Conservation (phyloP, 2,329 filamentous ascomycete species). For the Monilinia vaccinii-corymbosi region DNA sequence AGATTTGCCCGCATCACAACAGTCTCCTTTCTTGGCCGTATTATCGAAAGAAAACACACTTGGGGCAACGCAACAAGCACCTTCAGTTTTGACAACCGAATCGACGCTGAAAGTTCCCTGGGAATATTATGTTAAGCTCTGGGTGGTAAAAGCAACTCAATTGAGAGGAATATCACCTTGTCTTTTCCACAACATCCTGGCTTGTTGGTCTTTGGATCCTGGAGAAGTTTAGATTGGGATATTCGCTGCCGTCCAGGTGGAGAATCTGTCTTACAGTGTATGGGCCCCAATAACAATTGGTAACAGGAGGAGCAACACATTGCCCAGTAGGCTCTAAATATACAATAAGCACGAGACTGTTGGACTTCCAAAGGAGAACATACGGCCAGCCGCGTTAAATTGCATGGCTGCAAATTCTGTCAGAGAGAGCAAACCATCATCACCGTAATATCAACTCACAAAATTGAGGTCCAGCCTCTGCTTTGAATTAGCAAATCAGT, state of each 20-base stretch:
- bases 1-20: not conserved
- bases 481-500: not conserved
- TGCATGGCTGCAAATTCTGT: not conserved
- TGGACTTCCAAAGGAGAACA: not conserved
- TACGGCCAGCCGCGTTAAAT: not conserved
- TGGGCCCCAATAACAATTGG: slow-evolving; percentile 2
- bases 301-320: not conserved
- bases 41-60: not conserved
- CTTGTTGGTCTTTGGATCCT: not conserved
- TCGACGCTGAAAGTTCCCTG: slow-evolving; percentile 1
- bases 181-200: not conserved
- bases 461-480: slow-evolving; percentile 1
- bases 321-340: not conserved
- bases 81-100: not conserved
- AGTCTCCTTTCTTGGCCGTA: not conserved
- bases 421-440: not conserved
- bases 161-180: not conserved
- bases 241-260: no score
- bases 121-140: not conserved
- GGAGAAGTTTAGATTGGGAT: not conserved
- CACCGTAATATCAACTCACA: not conserved
- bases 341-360: not conserved
- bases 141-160: not conserved
- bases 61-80: slow-evolving; percentile 2
- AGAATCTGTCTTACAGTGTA: not conserved